Evolutionary conservation across 1,139 yeast species (phyloP).

Genomic region (Blastobotrys buckinghamii): DNA sequence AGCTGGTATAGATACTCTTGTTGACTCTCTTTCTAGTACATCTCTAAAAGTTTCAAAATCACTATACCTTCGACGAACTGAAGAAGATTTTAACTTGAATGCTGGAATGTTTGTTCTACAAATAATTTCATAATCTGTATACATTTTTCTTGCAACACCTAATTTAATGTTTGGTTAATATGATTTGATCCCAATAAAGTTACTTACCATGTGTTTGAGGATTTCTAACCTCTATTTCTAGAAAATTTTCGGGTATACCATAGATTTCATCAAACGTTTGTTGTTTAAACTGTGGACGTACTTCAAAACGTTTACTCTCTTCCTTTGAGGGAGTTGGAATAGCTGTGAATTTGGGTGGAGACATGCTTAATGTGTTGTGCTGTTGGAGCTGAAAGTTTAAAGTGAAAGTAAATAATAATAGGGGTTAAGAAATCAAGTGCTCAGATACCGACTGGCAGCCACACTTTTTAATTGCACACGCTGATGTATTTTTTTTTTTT

Average conservation of each 20-base stretch:
- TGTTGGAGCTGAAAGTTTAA: neutral
- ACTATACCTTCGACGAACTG: conserved; percentile 80
- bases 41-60: conserved; percentile 82
- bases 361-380: conserved; percentile 12
- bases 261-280: conserved; percentile 79
- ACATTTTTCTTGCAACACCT: conserved; percentile 54
- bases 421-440: neutral
- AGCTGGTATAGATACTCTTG: conserved; percentile 76
- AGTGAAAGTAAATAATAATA: neutral
- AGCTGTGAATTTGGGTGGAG: conserved; percentile 28
- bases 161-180: neutral
- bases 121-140: conserved; percentile 85
- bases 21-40: conserved; percentile 66
- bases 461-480: too few species aligned
- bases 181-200: neutral
- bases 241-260: conserved; percentile 91
- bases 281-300: conserved; percentile 42
- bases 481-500: too few species aligned
- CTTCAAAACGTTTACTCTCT: conserved; percentile 31
- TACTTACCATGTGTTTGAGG: conserved; percentile 72
- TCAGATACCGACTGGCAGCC: too few species aligned
- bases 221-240: conserved; percentile 81
- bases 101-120: conserved; percentile 78
- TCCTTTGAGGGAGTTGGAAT: conserved; percentile 25
- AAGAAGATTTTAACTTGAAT: conserved; percentile 58